Conservation (phyloP, 768 basidiomycete genomes). For the Trametes villosa region DNA sequence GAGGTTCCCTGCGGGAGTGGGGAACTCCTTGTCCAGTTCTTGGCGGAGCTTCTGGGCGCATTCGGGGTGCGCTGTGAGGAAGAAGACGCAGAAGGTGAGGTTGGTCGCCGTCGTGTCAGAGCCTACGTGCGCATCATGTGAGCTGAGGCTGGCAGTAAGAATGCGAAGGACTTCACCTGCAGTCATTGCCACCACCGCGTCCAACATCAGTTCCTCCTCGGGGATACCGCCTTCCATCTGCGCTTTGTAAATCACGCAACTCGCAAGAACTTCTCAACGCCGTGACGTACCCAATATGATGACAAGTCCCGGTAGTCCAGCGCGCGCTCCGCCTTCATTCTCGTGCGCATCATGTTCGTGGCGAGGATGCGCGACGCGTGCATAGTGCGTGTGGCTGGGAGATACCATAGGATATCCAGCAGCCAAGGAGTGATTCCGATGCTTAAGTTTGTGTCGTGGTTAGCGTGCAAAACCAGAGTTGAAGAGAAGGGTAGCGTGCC, state of each 20-base stretch:
- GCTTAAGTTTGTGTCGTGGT: constrained; percentile 25
- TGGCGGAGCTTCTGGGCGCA: constrained; percentile 28
- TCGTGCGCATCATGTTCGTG: constrained; percentile 20
- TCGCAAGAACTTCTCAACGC: neutral
- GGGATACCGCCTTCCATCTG: constrained; percentile 20
- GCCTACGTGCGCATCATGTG: no score
- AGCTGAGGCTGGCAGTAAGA: no score
- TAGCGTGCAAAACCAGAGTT: neutral
- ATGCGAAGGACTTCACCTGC: no score
- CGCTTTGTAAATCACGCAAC: neutral
- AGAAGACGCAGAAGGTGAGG: constrained; percentile 32
- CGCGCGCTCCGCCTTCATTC: constrained; percentile 1
- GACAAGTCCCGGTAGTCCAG: constrained; percentile 22
- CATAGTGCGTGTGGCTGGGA: no score
- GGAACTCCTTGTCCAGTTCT: constrained; percentile 35
- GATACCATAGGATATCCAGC: constrained; percentile 35
- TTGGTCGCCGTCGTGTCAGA: constrained; percentile 35
- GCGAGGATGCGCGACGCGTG: no score
- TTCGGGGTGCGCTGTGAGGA: constrained; percentile 28
- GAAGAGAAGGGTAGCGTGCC: neutral
- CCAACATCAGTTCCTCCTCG: neutral
- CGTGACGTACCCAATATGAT: constrained; percentile 30
- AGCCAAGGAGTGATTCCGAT: constrained; percentile 38
- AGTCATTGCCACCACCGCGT: neutral
- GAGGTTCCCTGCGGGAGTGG: constrained; percentile 19